Evolutionary conservation across 768 basidiomycete genomes (phyloP).

Genomic region (Polyporus arcularius): DNA sequence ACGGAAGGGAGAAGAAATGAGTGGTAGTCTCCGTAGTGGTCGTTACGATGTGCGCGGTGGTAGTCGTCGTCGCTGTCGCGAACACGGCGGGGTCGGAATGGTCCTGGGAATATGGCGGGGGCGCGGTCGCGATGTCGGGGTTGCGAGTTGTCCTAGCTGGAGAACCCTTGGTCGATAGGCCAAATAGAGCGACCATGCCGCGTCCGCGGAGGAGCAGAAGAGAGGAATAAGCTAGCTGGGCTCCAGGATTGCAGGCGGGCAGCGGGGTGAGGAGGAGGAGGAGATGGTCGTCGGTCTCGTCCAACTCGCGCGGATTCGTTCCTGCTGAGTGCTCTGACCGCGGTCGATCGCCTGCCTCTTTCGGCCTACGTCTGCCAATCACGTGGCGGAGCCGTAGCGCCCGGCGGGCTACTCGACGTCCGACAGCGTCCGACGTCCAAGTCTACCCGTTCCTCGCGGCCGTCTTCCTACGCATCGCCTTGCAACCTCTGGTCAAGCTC

Average conservation of each 20-base stretch:
- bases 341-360: not conserved
- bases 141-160: slow-evolving; percentile 30
- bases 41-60: slow-evolving; percentile 49
- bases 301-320: slow-evolving; percentile 4
- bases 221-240: slow-evolving; percentile 2
- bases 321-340: not conserved
- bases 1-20: slow-evolving; percentile 67
- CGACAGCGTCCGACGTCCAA: too few species aligned
- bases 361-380: not conserved
- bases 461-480: too few species aligned
- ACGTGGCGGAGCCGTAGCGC: not conserved
- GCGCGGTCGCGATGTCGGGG: slow-evolving; percentile 29
- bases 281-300: slow-evolving; percentile 10
- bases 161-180: slow-evolving; percentile 36
- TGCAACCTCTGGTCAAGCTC: too few species aligned
- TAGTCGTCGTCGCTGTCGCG: slow-evolving; percentile 44
- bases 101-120: slow-evolving; percentile 37
- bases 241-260: slow-evolving; percentile 10
- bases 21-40: slow-evolving; percentile 53
- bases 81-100: slow-evolving; percentile 39
- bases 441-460: too few species aligned
- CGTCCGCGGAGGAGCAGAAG: slow-evolving; percentile 13
- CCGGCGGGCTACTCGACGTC: not conserved
- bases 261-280: slow-evolving; percentile 5
- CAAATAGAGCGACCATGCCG: slow-evolving; percentile 43